Percentiles rank a stretch among this genome's conserved stretches.
Evolutionary conservation across 148 eudicot genomes (phyloP).

Genomic region (Limonium bicolor): DNA sequence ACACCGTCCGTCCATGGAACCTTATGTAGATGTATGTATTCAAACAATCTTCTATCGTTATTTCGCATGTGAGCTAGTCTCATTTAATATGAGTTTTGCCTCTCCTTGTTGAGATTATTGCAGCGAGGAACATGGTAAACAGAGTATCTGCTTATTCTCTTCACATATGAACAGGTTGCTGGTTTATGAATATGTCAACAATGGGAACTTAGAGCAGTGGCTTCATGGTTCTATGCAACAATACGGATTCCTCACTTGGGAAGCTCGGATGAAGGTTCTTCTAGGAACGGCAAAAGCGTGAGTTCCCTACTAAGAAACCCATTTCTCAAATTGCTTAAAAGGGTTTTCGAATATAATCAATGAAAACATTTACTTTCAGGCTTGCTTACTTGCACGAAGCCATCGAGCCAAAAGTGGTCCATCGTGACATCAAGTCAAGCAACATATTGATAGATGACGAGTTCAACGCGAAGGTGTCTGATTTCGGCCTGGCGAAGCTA

Average conservation of each 20-base stretch:
- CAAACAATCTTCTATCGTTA: no score
- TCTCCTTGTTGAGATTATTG: no score
- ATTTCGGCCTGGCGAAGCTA: slow-evolving; percentile 91
- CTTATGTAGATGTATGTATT: no score
- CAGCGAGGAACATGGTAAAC: no score
- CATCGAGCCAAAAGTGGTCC: slow-evolving; percentile 76
- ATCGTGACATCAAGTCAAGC: slow-evolving; percentile 84
- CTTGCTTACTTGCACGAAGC: slow-evolving; percentile 69
- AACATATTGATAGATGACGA: slow-evolving; percentile 78
- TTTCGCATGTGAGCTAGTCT: not conserved
- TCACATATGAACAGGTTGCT: slow-evolving; percentile 35
- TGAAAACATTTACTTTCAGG: slow-evolving; percentile 28
- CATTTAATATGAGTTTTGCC: not conserved
- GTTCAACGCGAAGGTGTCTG: slow-evolving; percentile 74
- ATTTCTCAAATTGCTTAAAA: not conserved
- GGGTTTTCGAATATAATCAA: no score
- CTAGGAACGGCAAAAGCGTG: slow-evolving; percentile 91
- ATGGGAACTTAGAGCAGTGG: slow-evolving; percentile 94
- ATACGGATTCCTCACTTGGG: slow-evolving; percentile 67
- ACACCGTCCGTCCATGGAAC: no score
- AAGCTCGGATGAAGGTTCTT: slow-evolving; percentile 82
- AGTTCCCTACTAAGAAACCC: slow-evolving; percentile 8
- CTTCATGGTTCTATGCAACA: slow-evolving; percentile 85
- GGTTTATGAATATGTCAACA: slow-evolving; percentile 80
- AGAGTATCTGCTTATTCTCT: no score